phyloP scores from a whole-genome alignment of 2,329 filamentous ascomycete species.

The Bipolaris gigantea region DNA sequence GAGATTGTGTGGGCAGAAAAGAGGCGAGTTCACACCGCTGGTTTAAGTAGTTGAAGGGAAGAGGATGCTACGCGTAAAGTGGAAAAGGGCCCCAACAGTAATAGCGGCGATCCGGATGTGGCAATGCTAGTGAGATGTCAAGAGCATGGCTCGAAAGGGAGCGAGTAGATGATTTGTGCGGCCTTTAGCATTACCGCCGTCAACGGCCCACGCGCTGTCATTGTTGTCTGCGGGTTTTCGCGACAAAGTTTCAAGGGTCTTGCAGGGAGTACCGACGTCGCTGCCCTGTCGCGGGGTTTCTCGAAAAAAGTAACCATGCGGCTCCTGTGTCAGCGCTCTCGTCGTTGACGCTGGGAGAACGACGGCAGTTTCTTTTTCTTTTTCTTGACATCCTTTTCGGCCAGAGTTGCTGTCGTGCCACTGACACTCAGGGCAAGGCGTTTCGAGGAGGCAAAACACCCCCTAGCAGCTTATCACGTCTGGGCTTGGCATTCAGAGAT shows the following conservation, averaged over 20 bases:
- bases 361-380: not conserved
- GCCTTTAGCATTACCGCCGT: conserved; percentile 32
- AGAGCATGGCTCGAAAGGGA: conserved; percentile 18
- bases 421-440: not conserved
- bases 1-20: conserved; percentile 18
- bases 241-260: conserved; percentile 9
- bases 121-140: conserved; percentile 32
- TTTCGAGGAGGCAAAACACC: not conserved
- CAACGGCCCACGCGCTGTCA: conserved; percentile 23
- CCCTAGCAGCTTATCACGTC: conserved; percentile 3
- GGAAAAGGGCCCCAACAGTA: conserved; percentile 41
- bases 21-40: conserved; percentile 40
- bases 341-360: not conserved
- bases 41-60: conserved; percentile 37
- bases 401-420: not conserved
- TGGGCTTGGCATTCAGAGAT: conserved; percentile 9
- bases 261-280: not conserved
- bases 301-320: conserved; percentile 2
- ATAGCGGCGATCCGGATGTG: conserved; percentile 38
- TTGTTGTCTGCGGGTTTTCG: conserved; percentile 11
- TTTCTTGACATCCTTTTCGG: not conserved
- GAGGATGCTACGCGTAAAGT: conserved; percentile 30
- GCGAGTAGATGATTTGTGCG: conserved; percentile 30
- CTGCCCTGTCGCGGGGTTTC: not conserved
- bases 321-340: not conserved